A percentile compares a stretch with the other conserved stretches of the same genome.
Evolutionary conservation across 2,329 filamentous ascomycete species (phyloP).

Genomic region (Fusarium oligoseptatum): DNA sequence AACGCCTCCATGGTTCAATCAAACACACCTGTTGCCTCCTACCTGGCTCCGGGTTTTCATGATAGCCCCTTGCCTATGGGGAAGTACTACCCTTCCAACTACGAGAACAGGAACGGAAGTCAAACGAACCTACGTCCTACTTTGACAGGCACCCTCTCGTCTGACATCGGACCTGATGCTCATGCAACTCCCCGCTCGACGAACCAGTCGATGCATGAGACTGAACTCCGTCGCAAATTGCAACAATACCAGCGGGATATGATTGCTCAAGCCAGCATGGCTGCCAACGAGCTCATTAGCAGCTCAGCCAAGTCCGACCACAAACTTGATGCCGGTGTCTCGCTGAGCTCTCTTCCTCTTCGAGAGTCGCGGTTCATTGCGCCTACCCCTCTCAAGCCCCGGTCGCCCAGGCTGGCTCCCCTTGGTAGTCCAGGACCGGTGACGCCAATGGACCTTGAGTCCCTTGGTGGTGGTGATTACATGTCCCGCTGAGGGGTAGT

Average conservation of each 20-base stretch:
- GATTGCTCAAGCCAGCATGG: conserved; percentile 68
- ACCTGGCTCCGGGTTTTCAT: conserved; percentile 63
- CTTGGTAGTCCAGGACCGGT: conserved; percentile 71
- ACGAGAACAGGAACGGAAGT: conserved; percentile 58
- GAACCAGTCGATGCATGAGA: conserved; percentile 38
- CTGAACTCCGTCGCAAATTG: conserved; percentile 64
- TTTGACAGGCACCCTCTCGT: conserved; percentile 47
- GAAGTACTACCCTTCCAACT: conserved; percentile 75
- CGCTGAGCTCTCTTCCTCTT: conserved; percentile 53
- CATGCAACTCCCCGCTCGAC: conserved; percentile 47
- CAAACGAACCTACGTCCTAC: conserved; percentile 40
- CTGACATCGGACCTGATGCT: conserved; percentile 53
- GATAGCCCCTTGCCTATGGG: conserved; percentile 66
- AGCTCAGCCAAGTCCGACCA: conserved; percentile 44
- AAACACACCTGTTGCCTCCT: conserved; percentile 64
- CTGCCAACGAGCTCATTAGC: conserved; percentile 60
- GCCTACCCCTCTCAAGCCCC: conserved; percentile 60
- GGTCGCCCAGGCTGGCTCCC: conserved; percentile 64
- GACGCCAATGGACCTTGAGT: conserved; percentile 70
- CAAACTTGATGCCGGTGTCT: conserved; percentile 47
- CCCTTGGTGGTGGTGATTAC: conserved; percentile 54
- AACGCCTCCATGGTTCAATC: conserved; percentile 39
- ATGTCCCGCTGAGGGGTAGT: conserved; percentile 41
- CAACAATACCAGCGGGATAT: conserved; percentile 73
- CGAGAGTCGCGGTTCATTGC: conserved; percentile 55